Evolutionary conservation across 176 grass and related monocot genomes (phyloP).

Genomic region (Aegilops longissima): DNA sequence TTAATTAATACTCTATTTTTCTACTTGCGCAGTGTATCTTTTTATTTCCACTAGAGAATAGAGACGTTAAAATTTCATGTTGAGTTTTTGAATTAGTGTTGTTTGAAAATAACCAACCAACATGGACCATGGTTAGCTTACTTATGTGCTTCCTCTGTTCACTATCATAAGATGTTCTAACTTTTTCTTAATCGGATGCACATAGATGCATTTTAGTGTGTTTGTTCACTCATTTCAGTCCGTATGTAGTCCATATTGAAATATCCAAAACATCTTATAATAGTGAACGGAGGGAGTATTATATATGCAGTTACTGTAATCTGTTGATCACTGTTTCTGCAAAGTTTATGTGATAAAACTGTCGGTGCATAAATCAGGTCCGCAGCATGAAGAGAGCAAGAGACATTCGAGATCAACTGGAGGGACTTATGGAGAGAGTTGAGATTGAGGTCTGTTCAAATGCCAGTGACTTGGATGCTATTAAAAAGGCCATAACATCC

Average conservation of each 20-base stretch:
- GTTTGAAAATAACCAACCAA: too few relatives aligned
- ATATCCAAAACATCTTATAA: too few relatives aligned
- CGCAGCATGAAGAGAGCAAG: conserved; percentile 91
- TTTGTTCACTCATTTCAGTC: too few relatives aligned
- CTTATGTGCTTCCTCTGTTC: not conserved
- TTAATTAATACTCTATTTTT: not conserved
- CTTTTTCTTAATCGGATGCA: too few relatives aligned
- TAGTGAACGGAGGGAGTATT: not conserved
- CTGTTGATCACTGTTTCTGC: not conserved
- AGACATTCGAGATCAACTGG: conserved; percentile 91
- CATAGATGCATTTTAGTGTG: too few relatives aligned
- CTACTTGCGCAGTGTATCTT: not conserved
- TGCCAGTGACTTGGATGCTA: conserved; percentile 64
- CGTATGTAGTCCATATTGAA: too few relatives aligned
- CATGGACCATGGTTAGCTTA: not conserved
- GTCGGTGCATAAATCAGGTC: conserved; percentile 46
- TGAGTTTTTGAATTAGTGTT: too few relatives aligned
- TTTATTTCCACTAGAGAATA: not conserved
- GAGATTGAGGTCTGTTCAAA: conserved; percentile 91
- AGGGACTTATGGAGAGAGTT: conserved; percentile 90
- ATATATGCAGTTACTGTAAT: not conserved
- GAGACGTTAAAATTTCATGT: too few relatives aligned
- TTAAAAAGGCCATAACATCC: conserved; percentile 90
- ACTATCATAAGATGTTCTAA: too few relatives aligned
- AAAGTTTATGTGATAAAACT: conserved; percentile 26